Percentiles rank a stretch among this genome's conserved stretches.
These are phyloP conservation scores for Bidens hawaiensis DNA, from an alignment of 140 eudicot genomes.

Conservation along the genomic window DNA sequence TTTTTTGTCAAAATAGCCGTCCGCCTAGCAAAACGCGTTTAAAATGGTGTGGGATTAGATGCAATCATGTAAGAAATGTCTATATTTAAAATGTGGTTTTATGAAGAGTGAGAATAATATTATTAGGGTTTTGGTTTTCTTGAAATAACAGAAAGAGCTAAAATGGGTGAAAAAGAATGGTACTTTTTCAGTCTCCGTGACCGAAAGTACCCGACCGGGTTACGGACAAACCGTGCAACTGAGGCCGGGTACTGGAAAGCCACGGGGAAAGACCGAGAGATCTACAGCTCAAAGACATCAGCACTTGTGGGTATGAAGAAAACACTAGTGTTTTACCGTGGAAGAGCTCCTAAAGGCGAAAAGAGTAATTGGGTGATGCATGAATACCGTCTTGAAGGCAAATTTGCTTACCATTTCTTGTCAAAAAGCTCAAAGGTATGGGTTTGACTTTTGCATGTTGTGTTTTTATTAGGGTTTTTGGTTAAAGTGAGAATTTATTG, in stretches of 20 bases:
- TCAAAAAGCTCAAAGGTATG: constrained; percentile 71
- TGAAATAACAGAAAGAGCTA: constrained; percentile 61
- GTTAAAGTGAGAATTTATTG: too few species aligned
- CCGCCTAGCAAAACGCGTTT: too few species aligned
- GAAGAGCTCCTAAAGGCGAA: constrained; percentile 95
- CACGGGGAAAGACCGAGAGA: constrained; percentile 92
- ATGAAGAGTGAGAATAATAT: too few species aligned
- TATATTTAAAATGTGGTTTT: too few species aligned
- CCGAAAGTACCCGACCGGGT: constrained; percentile 90
- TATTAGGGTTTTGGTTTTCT: neutral
- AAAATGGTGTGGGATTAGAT: too few species aligned
- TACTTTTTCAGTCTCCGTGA: constrained; percentile 88
- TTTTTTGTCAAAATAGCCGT: too few species aligned
- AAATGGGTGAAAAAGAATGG: constrained; percentile 98
- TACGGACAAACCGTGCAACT: constrained; percentile 86
- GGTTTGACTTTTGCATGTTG: neutral
- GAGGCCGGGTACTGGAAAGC: constrained; percentile 99
- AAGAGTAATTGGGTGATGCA: constrained; percentile 98
- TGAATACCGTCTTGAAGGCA: constrained; percentile 94
- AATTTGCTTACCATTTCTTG: constrained; percentile 75
- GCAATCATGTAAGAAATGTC: too few species aligned
- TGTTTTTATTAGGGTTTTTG: too few species aligned
- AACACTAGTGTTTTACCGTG: constrained; percentile 90
- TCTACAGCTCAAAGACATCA: constrained; percentile 73
- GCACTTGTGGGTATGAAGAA: constrained; percentile 94